phyloP scores from a whole-genome alignment of 2,329 filamentous ascomycete genomes.

The Paraphaeosphaeria sporulosa region DNA sequence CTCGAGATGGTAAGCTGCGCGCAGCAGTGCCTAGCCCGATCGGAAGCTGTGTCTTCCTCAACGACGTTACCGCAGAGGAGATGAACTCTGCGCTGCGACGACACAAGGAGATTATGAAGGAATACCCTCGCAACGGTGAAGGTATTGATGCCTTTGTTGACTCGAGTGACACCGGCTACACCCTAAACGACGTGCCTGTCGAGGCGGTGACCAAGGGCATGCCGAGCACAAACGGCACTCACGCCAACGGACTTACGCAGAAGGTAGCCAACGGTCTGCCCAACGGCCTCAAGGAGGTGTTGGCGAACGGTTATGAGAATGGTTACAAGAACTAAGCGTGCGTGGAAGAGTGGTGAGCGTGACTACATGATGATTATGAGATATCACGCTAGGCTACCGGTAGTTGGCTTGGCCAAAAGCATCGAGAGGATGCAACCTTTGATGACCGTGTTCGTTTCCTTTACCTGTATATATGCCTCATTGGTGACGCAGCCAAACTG shows the following conservation, averaged over 20 bases:
- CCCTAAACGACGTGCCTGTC: slow-evolving; percentile 53
- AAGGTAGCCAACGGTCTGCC: slow-evolving; percentile 23
- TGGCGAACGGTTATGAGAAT: slow-evolving; percentile 42
- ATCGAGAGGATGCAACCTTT: background rate
- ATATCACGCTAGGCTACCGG: background rate
- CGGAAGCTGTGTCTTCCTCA: slow-evolving; percentile 72
- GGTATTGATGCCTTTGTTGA: slow-evolving; percentile 76
- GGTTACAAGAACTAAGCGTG: slow-evolving; percentile 38
- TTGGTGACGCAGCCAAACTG: background rate
- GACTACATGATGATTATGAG: background rate
- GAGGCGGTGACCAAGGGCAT: slow-evolving; percentile 32
- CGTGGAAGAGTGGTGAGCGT: background rate
- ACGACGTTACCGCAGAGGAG: slow-evolving; percentile 69
- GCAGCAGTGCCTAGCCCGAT: slow-evolving; percentile 74
- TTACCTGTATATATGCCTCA: background rate
- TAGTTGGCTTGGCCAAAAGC: background rate
- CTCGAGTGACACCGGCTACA: slow-evolving; percentile 71
- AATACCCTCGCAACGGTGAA: slow-evolving; percentile 68
- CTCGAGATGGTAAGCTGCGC: slow-evolving; percentile 71
- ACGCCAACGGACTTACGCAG: slow-evolving; percentile 26
- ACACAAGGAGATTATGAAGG: slow-evolving; percentile 71
- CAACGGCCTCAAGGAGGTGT: slow-evolving; percentile 31
- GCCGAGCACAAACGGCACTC: slow-evolving; percentile 21
- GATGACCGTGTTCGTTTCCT: background rate
- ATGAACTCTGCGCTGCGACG: slow-evolving; percentile 66